Percentiles rank a stretch among this genome's conserved stretches.
Conservation (phyloP, 2,329 filamentous ascomycete species). For the Alternaria ethzedia region DNA sequence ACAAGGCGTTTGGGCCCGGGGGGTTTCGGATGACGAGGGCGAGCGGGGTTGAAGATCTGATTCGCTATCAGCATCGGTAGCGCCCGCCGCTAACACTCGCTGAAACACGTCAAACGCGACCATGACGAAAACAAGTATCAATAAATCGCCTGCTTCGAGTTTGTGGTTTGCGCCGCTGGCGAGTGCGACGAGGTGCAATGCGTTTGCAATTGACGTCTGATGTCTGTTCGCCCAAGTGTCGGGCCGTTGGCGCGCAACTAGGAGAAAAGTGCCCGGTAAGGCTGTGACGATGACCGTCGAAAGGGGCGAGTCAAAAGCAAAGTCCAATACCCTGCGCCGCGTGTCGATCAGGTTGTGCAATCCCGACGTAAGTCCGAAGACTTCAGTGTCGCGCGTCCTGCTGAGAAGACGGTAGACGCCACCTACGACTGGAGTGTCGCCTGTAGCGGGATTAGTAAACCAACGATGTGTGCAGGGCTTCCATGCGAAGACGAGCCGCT, state of each 20-base stretch:
- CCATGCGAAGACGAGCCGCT: neutral
- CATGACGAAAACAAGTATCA: conserved; percentile 40
- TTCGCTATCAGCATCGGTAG: conserved; percentile 17
- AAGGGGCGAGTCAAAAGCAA: conserved; percentile 25
- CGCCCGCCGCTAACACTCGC: conserved; percentile 18
- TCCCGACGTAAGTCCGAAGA: conserved; percentile 9
- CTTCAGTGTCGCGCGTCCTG: conserved; percentile 14
- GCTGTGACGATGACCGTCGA: conserved; percentile 28
- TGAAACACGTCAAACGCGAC: conserved; percentile 41
- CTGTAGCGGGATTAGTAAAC: conserved; percentile 18
- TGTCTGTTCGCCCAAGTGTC: conserved; percentile 30
- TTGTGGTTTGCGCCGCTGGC: conserved; percentile 29
- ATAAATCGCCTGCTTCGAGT: conserved; percentile 26
- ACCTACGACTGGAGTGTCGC: conserved; percentile 14
- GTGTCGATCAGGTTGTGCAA: conserved; percentile 15
- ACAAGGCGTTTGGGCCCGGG: conserved; percentile 24
- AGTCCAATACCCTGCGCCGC: conserved; percentile 21
- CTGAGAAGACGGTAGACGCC: conserved; percentile 19
- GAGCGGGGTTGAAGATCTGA: conserved; percentile 16
- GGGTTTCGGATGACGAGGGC: conserved; percentile 36
- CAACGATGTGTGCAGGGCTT: neutral
- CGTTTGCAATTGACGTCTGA: conserved; percentile 26
- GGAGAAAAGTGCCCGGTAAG: conserved; percentile 25
- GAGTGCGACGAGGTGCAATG: conserved; percentile 30
- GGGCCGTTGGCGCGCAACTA: conserved; percentile 19